These are phyloP conservation scores for Pestalotiopsis sp. DNA, from an alignment of 2,329 filamentous ascomycete genomes.

Conservation along the genomic window DNA sequence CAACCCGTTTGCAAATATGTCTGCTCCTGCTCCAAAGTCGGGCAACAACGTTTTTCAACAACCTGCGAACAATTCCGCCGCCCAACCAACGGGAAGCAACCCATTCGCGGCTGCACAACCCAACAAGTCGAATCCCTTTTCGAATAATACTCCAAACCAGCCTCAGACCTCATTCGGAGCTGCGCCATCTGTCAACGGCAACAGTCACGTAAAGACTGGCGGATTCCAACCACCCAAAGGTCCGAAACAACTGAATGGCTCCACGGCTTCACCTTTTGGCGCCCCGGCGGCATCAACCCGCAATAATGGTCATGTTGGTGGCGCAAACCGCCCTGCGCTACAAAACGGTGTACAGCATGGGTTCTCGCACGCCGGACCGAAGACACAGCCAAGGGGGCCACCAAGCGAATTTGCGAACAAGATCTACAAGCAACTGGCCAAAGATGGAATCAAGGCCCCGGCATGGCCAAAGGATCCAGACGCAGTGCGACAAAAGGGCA, in stretches of 20 bases:
- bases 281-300: not conserved
- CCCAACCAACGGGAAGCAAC: not conserved
- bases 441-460: constrained; percentile 56
- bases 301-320: not conserved
- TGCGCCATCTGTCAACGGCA: not conserved
- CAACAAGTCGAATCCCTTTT: not conserved
- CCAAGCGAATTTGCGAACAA: constrained; percentile 41
- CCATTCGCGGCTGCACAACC: constrained; percentile 8
- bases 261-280: not conserved
- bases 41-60: constrained; percentile 10
- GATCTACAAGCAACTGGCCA: constrained; percentile 55
- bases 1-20: constrained; percentile 13
- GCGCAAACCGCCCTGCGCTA: not conserved
- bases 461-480: constrained; percentile 59
- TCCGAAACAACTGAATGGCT: not conserved
- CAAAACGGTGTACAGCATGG: constrained; percentile 4
- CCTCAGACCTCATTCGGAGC: not conserved
- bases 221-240: constrained; percentile 1
- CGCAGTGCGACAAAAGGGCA: constrained; percentile 50
- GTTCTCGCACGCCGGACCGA: not conserved
- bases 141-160: not conserved
- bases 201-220: not conserved
- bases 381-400: not conserved
- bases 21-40: not conserved
- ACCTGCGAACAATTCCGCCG: not conserved